These are phyloP conservation scores for Malus hybrid DNA, from an alignment of 331 rosid species.

Conservation along the genomic window DNA sequence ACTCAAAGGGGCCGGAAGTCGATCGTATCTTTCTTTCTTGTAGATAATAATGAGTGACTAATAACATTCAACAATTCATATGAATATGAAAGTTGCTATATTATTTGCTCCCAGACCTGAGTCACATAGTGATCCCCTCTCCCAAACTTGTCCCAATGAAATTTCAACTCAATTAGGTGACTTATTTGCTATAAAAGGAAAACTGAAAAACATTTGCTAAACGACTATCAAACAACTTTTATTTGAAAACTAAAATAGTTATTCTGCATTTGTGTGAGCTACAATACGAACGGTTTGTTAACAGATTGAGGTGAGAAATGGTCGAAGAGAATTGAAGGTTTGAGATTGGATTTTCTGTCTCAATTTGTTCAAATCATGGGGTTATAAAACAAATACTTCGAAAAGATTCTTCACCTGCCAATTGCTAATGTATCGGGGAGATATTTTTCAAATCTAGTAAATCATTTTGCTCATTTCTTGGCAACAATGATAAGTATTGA, in stretches of 20 bases:
- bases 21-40: background rate
- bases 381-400: no score
- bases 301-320: background rate
- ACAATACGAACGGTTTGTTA: background rate
- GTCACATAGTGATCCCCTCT: no score
- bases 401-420: background rate
- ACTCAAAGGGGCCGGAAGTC: background rate
- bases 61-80: no score
- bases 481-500: no score
- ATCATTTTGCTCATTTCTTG: background rate
- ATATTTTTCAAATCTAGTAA: background rate
- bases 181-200: no score
- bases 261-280: background rate
- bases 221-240: no score
- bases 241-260: background rate
- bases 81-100: no score
- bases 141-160: no score
- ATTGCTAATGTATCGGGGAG: background rate
- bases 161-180: no score
- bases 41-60: background rate
- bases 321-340: background rate
- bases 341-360: background rate
- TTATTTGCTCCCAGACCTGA: no score
- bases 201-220: no score
- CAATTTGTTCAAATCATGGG: no score